Percentiles rank a stretch among this genome's conserved stretches.
phyloP scores from a whole-genome alignment of 345 rosid genomes.

The Microcos paniculata region DNA sequence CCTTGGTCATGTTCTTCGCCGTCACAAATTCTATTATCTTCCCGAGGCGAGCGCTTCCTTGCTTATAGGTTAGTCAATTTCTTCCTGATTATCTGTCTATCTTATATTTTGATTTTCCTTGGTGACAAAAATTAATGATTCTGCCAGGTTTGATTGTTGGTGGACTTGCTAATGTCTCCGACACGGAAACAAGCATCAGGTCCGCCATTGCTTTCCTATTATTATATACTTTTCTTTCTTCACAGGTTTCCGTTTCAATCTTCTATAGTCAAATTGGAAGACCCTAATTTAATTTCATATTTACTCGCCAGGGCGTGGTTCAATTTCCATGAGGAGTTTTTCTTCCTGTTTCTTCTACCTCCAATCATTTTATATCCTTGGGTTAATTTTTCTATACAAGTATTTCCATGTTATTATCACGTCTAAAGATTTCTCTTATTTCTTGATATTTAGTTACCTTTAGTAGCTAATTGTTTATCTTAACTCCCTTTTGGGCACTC shows the following conservation, averaged over 20 bases:
- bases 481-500: slow-evolving; percentile 58
- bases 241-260: background rate
- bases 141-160: slow-evolving; percentile 80
- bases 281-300: background rate
- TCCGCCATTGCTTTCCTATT: slow-evolving; percentile 20
- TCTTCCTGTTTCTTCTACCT: slow-evolving; percentile 90
- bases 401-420: background rate
- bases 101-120: background rate
- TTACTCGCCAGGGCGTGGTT: slow-evolving; percentile 80
- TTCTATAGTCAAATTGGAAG: background rate
- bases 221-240: slow-evolving; percentile 1
- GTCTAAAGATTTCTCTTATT: background rate
- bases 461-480: slow-evolving; percentile 36
- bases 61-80: slow-evolving; percentile 61
- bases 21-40: slow-evolving; percentile 89
- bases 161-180: slow-evolving; percentile 83
- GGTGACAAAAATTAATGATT: background rate
- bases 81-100: background rate
- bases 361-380: slow-evolving; percentile 97
- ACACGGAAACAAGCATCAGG: slow-evolving; percentile 93
- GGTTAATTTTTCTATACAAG: slow-evolving; percentile 9
- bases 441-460: background rate
- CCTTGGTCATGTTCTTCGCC: slow-evolving; percentile 95
- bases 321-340: slow-evolving; percentile 97
- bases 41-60: slow-evolving; percentile 99